These are phyloP conservation scores for Pisolithus microcarpus DNA, from an alignment of 768 basidiomycete species.

Conservation along the genomic window DNA sequence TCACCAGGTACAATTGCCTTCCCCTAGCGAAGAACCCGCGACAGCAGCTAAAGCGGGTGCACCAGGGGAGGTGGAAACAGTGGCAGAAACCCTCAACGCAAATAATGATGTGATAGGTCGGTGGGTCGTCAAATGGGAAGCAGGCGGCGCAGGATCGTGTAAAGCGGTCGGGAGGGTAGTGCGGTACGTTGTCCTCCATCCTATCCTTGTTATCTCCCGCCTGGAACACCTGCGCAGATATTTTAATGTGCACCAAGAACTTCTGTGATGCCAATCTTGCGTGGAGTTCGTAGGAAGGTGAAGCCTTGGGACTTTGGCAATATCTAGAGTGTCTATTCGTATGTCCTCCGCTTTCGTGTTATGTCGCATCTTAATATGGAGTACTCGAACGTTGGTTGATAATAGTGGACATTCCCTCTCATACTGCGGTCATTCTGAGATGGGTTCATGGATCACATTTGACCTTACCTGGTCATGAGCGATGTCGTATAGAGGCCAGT, in stretches of 20 bases:
- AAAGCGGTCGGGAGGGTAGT: slow-evolving; percentile 54
- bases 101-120: slow-evolving; percentile 58
- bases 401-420: too few relatives aligned
- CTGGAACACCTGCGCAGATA: slow-evolving; percentile 23
- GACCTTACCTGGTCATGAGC: too few relatives aligned
- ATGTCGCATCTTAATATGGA: too few relatives aligned
- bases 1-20: slow-evolving; percentile 40
- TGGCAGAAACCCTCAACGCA: slow-evolving; percentile 65
- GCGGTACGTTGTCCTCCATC: slow-evolving; percentile 43
- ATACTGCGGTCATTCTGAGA: too few relatives aligned
- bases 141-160: slow-evolving; percentile 58
- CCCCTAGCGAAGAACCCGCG: slow-evolving; percentile 26
- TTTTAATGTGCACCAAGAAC: slow-evolving; percentile 50
- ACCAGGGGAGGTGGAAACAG: slow-evolving; percentile 61
- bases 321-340: not conserved
- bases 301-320: not conserved
- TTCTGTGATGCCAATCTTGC: slow-evolving; percentile 21
- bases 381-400: too few relatives aligned
- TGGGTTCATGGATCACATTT: too few relatives aligned
- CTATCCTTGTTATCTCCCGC: not conserved
- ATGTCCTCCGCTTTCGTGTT: not conserved
- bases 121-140: slow-evolving; percentile 75
- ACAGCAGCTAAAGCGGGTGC: slow-evolving; percentile 25
- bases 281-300: not conserved
- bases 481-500: too few relatives aligned